These are phyloP conservation scores for Tetrahymena thermophila DNA, from an alignment of 73 alveolate genomes.

Conservation along the genomic window DNA sequence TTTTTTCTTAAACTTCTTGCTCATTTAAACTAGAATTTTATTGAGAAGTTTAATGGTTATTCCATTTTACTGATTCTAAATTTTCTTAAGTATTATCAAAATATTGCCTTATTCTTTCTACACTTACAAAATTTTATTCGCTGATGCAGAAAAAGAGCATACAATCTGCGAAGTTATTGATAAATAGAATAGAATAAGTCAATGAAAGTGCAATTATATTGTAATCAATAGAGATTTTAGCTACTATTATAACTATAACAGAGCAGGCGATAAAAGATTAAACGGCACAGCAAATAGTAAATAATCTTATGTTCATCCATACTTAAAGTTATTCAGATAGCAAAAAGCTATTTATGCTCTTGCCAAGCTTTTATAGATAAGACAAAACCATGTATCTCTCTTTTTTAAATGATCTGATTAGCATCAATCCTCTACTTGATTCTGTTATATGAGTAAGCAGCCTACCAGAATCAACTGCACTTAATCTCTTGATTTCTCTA, in stretches of 20 bases:
- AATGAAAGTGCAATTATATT: conserved; percentile 19
- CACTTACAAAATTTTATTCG: conserved; percentile 4
- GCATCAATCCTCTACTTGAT: background rate
- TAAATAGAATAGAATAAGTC: conserved; percentile 12
- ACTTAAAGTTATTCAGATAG: background rate
- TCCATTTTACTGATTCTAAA: background rate
- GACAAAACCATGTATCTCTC: background rate
- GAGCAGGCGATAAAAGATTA: background rate
- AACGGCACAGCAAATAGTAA: conserved; percentile 1
- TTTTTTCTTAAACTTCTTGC: background rate
- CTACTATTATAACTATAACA: background rate
- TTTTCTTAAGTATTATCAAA: conserved; percentile 17
- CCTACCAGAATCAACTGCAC: background rate
- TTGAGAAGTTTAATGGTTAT: background rate
- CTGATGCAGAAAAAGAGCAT: background rate
- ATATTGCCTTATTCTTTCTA: conserved; percentile 22
- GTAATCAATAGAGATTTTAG: background rate
- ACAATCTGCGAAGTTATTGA: conserved; percentile 5
- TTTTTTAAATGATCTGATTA: background rate
- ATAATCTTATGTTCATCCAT: conserved; percentile 27
- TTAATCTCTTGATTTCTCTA: background rate
- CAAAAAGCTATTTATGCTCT: background rate
- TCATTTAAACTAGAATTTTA: background rate
- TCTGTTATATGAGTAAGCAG: background rate
- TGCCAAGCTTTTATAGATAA: background rate